Base-by-base conservation (phyloP, 2,329 filamentous ascomycete species). In the Tolypocladium inflatum region DNA sequence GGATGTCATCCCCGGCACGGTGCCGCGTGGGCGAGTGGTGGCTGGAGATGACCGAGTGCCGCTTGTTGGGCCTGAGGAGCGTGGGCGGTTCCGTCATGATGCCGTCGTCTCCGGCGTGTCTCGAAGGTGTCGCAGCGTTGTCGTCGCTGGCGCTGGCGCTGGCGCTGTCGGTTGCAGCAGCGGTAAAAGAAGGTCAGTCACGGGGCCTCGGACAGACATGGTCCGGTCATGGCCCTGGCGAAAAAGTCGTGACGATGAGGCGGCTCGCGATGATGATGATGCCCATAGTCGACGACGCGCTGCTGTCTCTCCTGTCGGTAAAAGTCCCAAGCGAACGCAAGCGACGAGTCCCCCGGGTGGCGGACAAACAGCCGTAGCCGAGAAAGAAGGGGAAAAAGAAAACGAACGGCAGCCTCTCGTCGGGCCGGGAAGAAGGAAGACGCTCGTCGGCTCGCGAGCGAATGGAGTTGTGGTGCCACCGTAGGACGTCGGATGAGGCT, bases 1-100 rank as follows among this genome's bases (percentile, higher is more conserved):
- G 76, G 42, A 89, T 76, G 62, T 87, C 83, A 66, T 87, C 83
- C 55, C 72, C 68, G 37, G 68, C 71, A 57, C 73, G 75, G 56
- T 74, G 74, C 61, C 76, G 76, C n/a, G 76, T 71, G 26, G 80
- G 78, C 10, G 80, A 79, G 59, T 63, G 62, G 57, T 65, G 61
- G 60, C 60, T 37, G 33, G 30, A 58, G 48, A 69, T 63, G 58
- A 69, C 65, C 57, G 67, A 63, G 58, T 70, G 68, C 65, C 72
- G 66, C 64, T 66, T 64, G 56, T 65, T 64, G 54, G 71, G 70
- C 68, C 66, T 67, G 56, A 68, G 62, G 41, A 73, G 63, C 56
- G 68, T 63, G 15, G 67, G 66, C 54, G 67, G 62, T 57, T 75
- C 71, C 63, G 63, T 69, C 71, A 75, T 74, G 55, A 58, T 67